Evolutionary conservation across 2,329 filamentous ascomycete genomes (phyloP).

Genomic region (Diplodia intermedia): DNA sequence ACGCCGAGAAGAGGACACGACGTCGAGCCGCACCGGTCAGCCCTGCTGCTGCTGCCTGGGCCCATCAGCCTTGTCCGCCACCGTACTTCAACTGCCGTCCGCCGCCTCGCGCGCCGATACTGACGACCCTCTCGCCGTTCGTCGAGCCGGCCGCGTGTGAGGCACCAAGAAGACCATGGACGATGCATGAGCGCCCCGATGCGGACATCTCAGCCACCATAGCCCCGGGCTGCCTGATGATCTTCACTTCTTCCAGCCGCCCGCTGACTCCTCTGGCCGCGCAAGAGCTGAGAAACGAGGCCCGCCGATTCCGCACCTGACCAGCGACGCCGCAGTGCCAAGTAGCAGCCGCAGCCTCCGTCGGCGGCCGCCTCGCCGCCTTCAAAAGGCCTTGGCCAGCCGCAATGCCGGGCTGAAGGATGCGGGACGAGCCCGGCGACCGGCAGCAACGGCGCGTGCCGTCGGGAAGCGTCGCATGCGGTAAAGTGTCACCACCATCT

Average conservation of each 20-base stretch:
- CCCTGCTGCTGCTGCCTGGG: neutral
- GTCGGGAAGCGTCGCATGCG: constrained; percentile 19
- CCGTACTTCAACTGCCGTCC: constrained; percentile 1
- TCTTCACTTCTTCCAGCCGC: constrained; percentile 16
- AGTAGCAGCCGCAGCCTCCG: neutral
- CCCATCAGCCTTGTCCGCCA: neutral
- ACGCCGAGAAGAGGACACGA: neutral
- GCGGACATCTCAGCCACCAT: neutral
- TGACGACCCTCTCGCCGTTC: neutral
- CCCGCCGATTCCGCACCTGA: neutral
- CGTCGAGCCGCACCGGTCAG: constrained; percentile 1
- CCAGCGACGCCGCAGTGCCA: neutral
- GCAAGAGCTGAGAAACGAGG: neutral
- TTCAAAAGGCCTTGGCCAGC: neutral
- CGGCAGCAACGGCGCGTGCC: constrained; percentile 17
- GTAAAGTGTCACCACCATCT: constrained; percentile 23
- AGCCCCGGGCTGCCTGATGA: constrained; percentile 5
- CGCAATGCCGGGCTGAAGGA: neutral
- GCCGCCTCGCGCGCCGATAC: neutral
- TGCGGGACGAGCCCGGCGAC: neutral
- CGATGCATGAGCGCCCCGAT: neutral
- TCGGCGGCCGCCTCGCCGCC: neutral
- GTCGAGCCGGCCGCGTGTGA: neutral
- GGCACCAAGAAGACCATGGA: neutral
- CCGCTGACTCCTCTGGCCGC: constrained; percentile 4